Evolutionary conservation across 208 protist genomes (phyloP).

Genomic region (Leishmania tropica): DNA sequence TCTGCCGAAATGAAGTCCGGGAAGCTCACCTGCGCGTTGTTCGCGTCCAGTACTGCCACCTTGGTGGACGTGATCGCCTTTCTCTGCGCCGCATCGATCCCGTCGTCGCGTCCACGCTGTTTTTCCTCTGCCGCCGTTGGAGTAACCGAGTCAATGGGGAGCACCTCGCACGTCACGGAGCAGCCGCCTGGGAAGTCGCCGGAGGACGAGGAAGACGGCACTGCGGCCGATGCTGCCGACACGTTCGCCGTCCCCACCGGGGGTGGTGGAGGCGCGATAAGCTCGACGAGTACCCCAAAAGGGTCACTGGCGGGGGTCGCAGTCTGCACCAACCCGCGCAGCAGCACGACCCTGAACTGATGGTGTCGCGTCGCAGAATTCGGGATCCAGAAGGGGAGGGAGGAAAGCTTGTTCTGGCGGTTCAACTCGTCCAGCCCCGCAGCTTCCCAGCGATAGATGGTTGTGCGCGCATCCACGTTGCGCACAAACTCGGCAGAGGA

Average conservation of each 20-base stretch:
- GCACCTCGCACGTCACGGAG: conserved; percentile 48
- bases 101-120: background rate
- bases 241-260: background rate
- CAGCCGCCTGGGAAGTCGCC: conserved; percentile 54
- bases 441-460: conserved; percentile 51
- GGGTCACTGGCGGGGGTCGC: conserved; percentile 37
- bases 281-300: conserved; percentile 67
- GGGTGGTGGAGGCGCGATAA: conserved; percentile 53
- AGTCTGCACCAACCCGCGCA: conserved; percentile 52
- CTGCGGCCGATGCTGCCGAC: background rate
- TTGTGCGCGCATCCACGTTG: conserved; percentile 55
- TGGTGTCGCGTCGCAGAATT: conserved; percentile 54
- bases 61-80: conserved; percentile 32
- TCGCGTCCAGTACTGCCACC: conserved; percentile 29
- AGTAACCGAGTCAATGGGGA: conserved; percentile 17
- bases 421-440: conserved; percentile 50
- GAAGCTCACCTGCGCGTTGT: conserved; percentile 49
- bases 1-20: conserved; percentile 53
- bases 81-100: background rate
- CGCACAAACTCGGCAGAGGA: conserved; percentile 54
- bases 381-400: conserved; percentile 80
- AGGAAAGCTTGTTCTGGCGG: conserved; percentile 79
- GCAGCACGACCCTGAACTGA: conserved; percentile 75
- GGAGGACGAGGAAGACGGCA: background rate
- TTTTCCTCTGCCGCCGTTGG: background rate